Evolutionary conservation across 2,329 filamentous ascomycete species (phyloP).

Genomic region (Colletotrichum sp.): DNA sequence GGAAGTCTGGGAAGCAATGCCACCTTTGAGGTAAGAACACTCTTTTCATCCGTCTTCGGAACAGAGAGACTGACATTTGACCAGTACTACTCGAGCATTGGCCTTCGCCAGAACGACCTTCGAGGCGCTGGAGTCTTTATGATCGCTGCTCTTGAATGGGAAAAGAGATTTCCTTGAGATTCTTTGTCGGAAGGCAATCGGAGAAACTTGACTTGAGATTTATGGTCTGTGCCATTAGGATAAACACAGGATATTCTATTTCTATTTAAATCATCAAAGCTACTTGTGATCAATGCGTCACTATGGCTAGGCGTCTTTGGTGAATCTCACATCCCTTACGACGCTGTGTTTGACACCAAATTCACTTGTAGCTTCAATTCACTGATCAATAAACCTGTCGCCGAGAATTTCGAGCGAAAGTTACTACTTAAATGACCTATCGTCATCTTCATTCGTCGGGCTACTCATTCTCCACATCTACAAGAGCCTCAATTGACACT

Average conservation of each 20-base stretch:
- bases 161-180: background rate
- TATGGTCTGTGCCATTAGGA: background rate
- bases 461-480: background rate
- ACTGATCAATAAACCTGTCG: background rate
- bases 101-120: slow-evolving; percentile 29
- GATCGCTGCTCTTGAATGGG: slow-evolving; percentile 32
- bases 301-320: background rate
- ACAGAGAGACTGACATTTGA: background rate
- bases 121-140: slow-evolving; percentile 34
- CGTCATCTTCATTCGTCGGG: background rate
- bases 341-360: background rate
- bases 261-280: background rate
- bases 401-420: rapidly evolving
- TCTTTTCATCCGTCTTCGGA: background rate
- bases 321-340: background rate
- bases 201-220: background rate
- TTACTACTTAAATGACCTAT: background rate
- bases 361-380: background rate
- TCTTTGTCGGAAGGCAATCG: background rate
- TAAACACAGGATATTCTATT: background rate
- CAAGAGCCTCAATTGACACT: background rate
- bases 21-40: slow-evolving; percentile 49
- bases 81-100: slow-evolving; percentile 32
- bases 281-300: background rate
- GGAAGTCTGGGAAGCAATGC: slow-evolving; percentile 55